Base-by-base conservation (phyloP, 75 land plant genomes). In the Cryptomeria japonica region DNA sequence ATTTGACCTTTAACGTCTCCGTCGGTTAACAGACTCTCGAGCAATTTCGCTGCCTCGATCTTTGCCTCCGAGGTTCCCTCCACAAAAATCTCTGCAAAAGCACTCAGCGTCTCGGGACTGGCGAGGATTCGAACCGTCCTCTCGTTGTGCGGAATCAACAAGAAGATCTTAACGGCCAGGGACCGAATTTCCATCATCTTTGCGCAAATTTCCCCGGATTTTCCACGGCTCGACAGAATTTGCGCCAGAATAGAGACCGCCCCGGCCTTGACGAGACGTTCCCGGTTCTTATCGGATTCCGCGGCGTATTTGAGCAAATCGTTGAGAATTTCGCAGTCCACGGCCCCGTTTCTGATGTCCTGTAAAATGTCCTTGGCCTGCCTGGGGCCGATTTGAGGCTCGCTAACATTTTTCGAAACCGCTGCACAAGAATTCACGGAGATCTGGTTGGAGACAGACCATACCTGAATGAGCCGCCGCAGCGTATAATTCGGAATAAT, bases 401-500 rank as follows among this genome's bases (percentile, higher is more conserved):
- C 77, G 37, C 80, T 85, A 77, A 86, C 68, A 28, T 64, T 34
- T n/a, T 70, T 53, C 86, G 68, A 70, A 85, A 85, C 44, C 22
- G 90, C 82, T 73, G 61, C 55, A 36, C 86, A 28, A 58, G 46
- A 46, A 85, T 34, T 28, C 28, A 25, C 25, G 2, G 86, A 56
- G 51, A 61, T 5, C 28, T 16, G 85, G 53, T 85, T 77, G 72
- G 31, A 87, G 58, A 22, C 85, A 86, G 85, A 89, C 97, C 96
- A 96, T 90, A 89, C 85, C 68, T 90, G 90, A 88, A 96, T 96
- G 88, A 96, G 88, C 68, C 97, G 93, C 11, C 88, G 93, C 84
- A 96, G 95, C 25, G 97, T 95, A 92, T 86, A 94, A 86, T 96
- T 96, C 56, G 97, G 97, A 77, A 94, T 89, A 58, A 95, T 80